Conservation (phyloP, 345 rosid species). For the Rubroshorea leprosula region DNA sequence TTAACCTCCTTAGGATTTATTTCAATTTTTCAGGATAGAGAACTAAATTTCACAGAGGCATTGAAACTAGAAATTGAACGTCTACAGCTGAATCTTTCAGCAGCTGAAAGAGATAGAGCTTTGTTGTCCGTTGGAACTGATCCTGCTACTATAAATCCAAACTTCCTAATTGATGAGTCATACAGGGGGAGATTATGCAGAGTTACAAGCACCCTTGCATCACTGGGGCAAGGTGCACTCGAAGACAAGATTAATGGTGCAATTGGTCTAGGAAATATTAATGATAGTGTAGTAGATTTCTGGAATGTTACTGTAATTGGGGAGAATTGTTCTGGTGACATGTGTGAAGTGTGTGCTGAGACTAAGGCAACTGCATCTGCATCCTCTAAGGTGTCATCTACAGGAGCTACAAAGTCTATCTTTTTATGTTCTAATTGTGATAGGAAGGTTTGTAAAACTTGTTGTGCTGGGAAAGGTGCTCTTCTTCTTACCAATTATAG, state of each 20-base stretch:
- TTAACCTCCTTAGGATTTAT: conserved; percentile 3
- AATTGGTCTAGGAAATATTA: conserved; percentile 61
- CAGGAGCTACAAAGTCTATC: conserved; percentile 34
- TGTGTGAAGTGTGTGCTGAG: conserved; percentile 69
- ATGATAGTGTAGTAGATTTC: conserved; percentile 58
- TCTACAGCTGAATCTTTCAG: conserved; percentile 73
- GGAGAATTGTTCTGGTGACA: conserved; percentile 58
- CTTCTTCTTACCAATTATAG: conserved; percentile 48
- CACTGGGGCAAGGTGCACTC: conserved; percentile 71
- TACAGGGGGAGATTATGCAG: conserved; percentile 69
- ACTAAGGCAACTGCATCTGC: conserved; percentile 29
- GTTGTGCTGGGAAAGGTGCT: conserved; percentile 94
- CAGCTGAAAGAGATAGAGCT: conserved; percentile 98
- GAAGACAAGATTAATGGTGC: conserved; percentile 82
- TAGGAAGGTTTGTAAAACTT: conserved; percentile 73
- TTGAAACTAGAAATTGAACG: conserved; percentile 94
- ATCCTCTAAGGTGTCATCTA: conserved; percentile 33
- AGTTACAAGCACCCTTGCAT: conserved; percentile 61
- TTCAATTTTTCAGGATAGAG: conserved; percentile 51
- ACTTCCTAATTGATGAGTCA: conserved; percentile 55
- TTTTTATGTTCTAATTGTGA: conserved; percentile 62
- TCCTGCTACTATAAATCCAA: conserved; percentile 93
- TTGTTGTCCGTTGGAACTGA: conserved; percentile 79
- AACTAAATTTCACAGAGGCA: conserved; percentile 62
- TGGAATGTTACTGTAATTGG: conserved; percentile 71